A percentile compares a stretch with the other conserved stretches of the same genome.
phyloP scores from a whole-genome alignment of 495 filamentous ascomycete species.

The Penicillium herquei region DNA sequence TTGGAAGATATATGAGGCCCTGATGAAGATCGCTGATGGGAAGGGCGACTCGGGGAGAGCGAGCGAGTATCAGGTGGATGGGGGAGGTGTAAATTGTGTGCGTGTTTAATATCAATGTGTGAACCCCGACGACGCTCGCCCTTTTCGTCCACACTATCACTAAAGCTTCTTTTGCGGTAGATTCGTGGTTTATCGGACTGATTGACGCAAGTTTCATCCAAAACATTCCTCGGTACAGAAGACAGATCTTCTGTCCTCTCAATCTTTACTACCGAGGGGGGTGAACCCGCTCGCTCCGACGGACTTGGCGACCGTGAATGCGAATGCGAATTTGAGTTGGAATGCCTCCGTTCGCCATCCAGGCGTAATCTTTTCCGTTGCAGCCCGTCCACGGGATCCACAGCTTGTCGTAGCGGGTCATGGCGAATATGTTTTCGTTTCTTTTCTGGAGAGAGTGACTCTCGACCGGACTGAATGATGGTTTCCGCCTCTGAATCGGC shows the following conservation, averaged over 20 bases:
- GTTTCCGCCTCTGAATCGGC: conserved; percentile 79
- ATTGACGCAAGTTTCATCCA: conserved; percentile 17
- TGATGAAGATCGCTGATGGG: conserved; percentile 63
- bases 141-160: conserved; percentile 40
- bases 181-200: conserved; percentile 18
- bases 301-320: conserved; percentile 28
- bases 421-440: conserved; percentile 67
- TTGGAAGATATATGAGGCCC: conserved; percentile 50
- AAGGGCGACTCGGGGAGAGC: conserved; percentile 56
- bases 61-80: conserved; percentile 52
- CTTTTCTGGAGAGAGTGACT: conserved; percentile 67
- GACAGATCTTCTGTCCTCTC: conserved; percentile 36
- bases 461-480: conserved; percentile 71
- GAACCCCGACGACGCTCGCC: conserved; percentile 26
- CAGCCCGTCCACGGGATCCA: conserved; percentile 48
- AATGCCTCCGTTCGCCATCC: conserved; percentile 28
- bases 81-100: conserved; percentile 1
- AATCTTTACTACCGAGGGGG: conserved; percentile 34
- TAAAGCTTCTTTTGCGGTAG: conserved; percentile 44
- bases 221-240: conserved; percentile 22
- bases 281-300: conserved; percentile 20
- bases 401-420: conserved; percentile 44
- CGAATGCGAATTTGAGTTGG: conserved; percentile 26
- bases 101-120: conserved; percentile 8
- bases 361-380: conserved; percentile 41